Evolutionary conservation across 2,329 filamentous ascomycete species (phyloP).

Genomic region (Fonsecaea monophora): DNA sequence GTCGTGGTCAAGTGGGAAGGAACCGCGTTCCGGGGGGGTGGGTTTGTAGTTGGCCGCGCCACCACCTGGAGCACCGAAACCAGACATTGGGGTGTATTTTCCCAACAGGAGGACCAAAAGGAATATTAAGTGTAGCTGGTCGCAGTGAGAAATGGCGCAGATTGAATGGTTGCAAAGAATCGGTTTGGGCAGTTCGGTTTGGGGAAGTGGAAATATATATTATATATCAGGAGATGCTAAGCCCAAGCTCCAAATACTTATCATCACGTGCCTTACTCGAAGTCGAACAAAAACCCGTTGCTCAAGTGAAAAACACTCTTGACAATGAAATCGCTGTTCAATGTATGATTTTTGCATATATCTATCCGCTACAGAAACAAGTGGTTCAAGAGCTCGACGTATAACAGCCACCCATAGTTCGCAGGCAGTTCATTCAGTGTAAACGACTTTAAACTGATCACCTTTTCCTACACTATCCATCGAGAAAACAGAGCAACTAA

Average conservation of each 20-base stretch:
- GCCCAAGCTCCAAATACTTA: background rate
- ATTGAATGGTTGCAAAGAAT: background rate
- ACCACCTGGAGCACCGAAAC: constrained; percentile 75
- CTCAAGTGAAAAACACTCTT: background rate
- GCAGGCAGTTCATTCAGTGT: background rate
- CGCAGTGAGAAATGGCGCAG: background rate
- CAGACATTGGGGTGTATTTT: constrained; percentile 34
- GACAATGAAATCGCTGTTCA: background rate
- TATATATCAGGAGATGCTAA: background rate
- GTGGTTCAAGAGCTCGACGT: background rate
- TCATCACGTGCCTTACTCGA: background rate
- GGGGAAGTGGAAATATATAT: background rate
- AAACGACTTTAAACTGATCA: background rate
- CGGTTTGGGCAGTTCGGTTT: background rate
- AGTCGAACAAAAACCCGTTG: background rate
- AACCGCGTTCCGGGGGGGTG: constrained; percentile 83
- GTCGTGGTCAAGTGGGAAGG: constrained; percentile 95
- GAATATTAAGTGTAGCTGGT: background rate
- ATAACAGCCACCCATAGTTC: background rate
- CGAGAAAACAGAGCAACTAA: background rate
- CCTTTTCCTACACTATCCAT: background rate
- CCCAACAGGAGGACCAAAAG: background rate
- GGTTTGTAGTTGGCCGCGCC: constrained; percentile 70
- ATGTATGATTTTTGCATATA: background rate
- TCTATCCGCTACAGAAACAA: background rate